Evolutionary conservation across 192 early-diverging fungal genomes (phyloP).

Genomic region (Coemansia sp.): DNA sequence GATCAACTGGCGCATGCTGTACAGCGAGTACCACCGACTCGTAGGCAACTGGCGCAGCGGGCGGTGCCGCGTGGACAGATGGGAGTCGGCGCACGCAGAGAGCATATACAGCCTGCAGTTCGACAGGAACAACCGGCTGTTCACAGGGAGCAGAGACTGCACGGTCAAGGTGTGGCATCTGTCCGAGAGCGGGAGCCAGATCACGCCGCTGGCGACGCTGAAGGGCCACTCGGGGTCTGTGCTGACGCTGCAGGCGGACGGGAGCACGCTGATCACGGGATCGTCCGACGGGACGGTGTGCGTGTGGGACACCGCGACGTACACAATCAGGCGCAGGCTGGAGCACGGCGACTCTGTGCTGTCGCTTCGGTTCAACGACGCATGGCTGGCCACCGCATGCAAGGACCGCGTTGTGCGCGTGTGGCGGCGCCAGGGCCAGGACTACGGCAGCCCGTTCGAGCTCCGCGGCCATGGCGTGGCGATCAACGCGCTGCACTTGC

Average conservation of each 20-base stretch:
- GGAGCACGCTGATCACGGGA: slow-evolving; percentile 63
- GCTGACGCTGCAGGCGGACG: slow-evolving; percentile 82
- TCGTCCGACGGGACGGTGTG: slow-evolving; percentile 67
- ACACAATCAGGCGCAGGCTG: slow-evolving; percentile 48
- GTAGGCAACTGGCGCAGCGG: slow-evolving; percentile 74
- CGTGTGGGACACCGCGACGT: slow-evolving; percentile 71
- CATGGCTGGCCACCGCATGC: slow-evolving; percentile 78
- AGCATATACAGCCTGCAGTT: slow-evolving; percentile 86
- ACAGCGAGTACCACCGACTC: slow-evolving; percentile 62
- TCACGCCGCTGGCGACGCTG: slow-evolving; percentile 58
- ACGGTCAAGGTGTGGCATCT: slow-evolving; percentile 80
- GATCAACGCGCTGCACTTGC: slow-evolving; percentile 81
- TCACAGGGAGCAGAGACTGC: slow-evolving; percentile 71
- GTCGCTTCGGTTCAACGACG: slow-evolving; percentile 72
- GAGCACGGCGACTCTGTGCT: slow-evolving; percentile 70
- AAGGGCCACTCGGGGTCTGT: slow-evolving; percentile 75
- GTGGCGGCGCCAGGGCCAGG: slow-evolving; percentile 65
- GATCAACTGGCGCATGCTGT: slow-evolving; percentile 77
- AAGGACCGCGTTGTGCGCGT: slow-evolving; percentile 81
- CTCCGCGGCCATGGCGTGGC: slow-evolving; percentile 71
- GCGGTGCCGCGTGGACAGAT: slow-evolving; percentile 57
- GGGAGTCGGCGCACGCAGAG: slow-evolving; percentile 74
- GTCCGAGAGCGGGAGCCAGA: slow-evolving; percentile 52
- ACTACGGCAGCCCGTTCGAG: slow-evolving; percentile 52
- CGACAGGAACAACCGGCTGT: slow-evolving; percentile 62